phyloP scores from a whole-genome alignment of 2,329 filamentous ascomycete genomes.

The Leptodontidium sp. region DNA sequence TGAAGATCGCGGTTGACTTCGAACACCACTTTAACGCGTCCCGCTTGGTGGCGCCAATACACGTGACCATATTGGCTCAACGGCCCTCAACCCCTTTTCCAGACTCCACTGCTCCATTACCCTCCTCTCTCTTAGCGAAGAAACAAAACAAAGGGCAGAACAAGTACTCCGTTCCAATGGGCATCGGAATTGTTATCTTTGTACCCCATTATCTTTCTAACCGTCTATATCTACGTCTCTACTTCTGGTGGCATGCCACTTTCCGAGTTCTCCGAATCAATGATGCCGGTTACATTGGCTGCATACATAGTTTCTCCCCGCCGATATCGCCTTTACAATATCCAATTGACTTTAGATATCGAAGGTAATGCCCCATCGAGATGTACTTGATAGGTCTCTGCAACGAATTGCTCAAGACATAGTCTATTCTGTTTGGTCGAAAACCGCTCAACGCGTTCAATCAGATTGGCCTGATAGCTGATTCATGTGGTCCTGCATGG shows the following conservation, averaged over 20 bases:
- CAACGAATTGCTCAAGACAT: slow-evolving; percentile 14
- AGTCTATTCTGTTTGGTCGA: not conserved
- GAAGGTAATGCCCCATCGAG: slow-evolving; percentile 15
- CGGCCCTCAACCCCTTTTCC: not conserved
- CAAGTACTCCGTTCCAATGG: not conserved
- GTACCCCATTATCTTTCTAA: not conserved
- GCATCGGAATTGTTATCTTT: not conserved
- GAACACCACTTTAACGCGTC: slow-evolving; percentile 17
- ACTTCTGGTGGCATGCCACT: not conserved
- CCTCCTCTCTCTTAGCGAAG: too few species aligned
- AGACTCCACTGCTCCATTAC: too few species aligned
- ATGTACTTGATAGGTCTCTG: slow-evolving; percentile 10
- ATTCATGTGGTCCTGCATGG: slow-evolving; percentile 20
- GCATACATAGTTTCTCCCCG: not conserved
- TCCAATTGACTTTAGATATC: slow-evolving; percentile 25
- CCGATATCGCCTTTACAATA: slow-evolving; percentile 25
- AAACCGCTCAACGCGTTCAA: slow-evolving; percentile 19
- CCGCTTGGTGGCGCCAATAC: not conserved
- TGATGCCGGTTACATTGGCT: slow-evolving; percentile 26
- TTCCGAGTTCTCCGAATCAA: slow-evolving; percentile 13
- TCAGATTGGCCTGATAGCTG: slow-evolving; percentile 29
- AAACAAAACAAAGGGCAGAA: not conserved
- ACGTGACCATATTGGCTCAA: slow-evolving; percentile 11
- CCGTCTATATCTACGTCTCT: not conserved
- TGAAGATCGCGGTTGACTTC: slow-evolving; percentile 5